A percentile compares a stretch with the other conserved stretches of the same genome.
Conservation (phyloP, 345 rosid genomes). For the Aquilaria malaccensis region DNA sequence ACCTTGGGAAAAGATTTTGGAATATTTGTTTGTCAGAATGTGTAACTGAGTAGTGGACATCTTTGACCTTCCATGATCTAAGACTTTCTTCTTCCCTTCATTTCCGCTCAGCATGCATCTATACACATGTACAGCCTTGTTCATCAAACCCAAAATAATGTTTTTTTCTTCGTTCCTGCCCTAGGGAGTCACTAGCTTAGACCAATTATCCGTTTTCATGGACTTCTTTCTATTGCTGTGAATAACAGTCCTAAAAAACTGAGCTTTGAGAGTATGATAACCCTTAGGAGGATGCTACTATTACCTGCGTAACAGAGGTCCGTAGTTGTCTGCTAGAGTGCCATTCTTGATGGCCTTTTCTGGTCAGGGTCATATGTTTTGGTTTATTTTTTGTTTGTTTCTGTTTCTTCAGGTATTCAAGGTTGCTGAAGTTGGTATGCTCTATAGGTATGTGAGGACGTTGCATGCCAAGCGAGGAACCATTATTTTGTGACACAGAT, state of each 20-base stretch:
- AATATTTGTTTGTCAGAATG: slow-evolving; percentile 61
- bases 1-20: slow-evolving; percentile 28
- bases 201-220: too few relatives aligned
- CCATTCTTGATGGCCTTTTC: too few relatives aligned
- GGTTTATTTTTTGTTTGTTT: not conserved
- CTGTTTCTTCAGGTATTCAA: slow-evolving; percentile 21
- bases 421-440: slow-evolving; percentile 12
- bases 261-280: too few relatives aligned
- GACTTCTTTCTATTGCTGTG: too few relatives aligned
- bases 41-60: slow-evolving; percentile 8
- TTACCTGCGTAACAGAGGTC: too few relatives aligned
- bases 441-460: not conserved
- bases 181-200: too few relatives aligned
- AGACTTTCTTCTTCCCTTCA: not conserved
- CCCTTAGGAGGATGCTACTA: too few relatives aligned
- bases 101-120: not conserved
- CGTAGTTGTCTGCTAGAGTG: too few relatives aligned
- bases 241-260: too few relatives aligned
- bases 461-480: not conserved
- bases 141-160: too few relatives aligned
- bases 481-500: not conserved
- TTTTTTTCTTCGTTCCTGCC: too few relatives aligned
- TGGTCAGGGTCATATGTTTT: too few relatives aligned
- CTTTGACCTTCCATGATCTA: not conserved
- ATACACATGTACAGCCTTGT: not conserved